A percentile compares a stretch with the other conserved stretches of the same genome.
phyloP scores from a whole-genome alignment of 805 yeast genomes.

The Starmerella sp. region DNA sequence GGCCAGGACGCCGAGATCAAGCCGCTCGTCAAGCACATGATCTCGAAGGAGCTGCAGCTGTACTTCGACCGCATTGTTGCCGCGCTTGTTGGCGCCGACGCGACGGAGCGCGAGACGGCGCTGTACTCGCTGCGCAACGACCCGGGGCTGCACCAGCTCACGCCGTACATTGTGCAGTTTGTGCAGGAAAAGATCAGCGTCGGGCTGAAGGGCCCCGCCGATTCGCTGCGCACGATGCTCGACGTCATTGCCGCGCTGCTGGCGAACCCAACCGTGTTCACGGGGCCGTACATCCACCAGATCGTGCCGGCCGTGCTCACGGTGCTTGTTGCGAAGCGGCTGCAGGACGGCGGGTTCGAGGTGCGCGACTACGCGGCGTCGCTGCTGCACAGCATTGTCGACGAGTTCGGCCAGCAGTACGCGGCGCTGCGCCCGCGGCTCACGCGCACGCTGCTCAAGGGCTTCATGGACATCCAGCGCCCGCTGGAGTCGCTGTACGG shows the following conservation, averaged over 20 bases:
- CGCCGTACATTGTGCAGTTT: slow-evolving; percentile 92
- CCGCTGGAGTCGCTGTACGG: slow-evolving; percentile 90
- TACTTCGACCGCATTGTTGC: slow-evolving; percentile 84
- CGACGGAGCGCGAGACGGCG: slow-evolving; percentile 60
- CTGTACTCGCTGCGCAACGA: slow-evolving; percentile 74
- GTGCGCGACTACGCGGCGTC: slow-evolving; percentile 84
- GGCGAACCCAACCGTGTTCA: slow-evolving; percentile 70
- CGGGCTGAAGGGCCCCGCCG: slow-evolving; percentile 50
- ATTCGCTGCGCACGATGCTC: slow-evolving; percentile 67
- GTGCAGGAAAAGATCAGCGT: slow-evolving; percentile 91
- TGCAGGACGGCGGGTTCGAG: slow-evolving; percentile 40
- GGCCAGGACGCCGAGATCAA: slow-evolving; percentile 52
- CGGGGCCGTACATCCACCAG: slow-evolving; percentile 93
- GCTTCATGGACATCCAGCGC: slow-evolving; percentile 72
- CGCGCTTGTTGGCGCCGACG: slow-evolving; percentile 42
- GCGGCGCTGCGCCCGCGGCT: slow-evolving; percentile 86
- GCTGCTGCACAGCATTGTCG: slow-evolving; percentile 64
- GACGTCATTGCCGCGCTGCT: slow-evolving; percentile 78
- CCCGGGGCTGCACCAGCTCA: slow-evolving; percentile 92
- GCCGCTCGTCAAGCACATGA: slow-evolving; percentile 88
- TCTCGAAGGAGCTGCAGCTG: slow-evolving; percentile 85
- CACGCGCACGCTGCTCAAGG: slow-evolving; percentile 82
- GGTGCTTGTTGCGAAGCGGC: slow-evolving; percentile 70
- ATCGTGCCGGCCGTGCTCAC: slow-evolving; percentile 95
- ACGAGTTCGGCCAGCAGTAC: slow-evolving; percentile 71